Conservation (phyloP, 148 eudicot genomes). For the Rhododendron kiyosumense region DNA sequence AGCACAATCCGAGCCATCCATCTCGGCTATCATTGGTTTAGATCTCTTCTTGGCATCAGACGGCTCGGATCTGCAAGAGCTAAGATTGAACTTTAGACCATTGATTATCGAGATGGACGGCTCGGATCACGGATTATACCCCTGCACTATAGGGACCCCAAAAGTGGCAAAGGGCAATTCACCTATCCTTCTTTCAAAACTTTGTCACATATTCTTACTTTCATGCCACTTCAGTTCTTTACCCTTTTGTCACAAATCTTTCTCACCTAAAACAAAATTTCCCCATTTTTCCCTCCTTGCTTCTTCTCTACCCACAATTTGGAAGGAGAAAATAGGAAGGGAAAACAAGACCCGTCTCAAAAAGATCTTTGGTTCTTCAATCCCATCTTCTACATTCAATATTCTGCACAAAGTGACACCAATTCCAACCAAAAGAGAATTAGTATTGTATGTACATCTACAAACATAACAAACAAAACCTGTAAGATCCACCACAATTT, state of each 20-base stretch:
- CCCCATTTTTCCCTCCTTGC: neutral
- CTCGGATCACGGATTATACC: neutral
- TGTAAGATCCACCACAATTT: neutral
- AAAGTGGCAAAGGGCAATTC: constrained; percentile 4
- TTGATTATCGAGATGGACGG: too few species aligned
- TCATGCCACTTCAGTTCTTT: neutral
- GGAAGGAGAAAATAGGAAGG: constrained; percentile 13
- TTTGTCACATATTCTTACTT: neutral
- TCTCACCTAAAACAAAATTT: constrained; percentile 11
- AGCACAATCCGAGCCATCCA: too few species aligned
- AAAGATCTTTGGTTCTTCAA: constrained; percentile 19
- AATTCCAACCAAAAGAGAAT: constrained; percentile 4
- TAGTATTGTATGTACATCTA: neutral
- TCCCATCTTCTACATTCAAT: constrained; percentile 34
- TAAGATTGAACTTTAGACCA: too few species aligned
- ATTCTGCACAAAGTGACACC: constrained; percentile 57
- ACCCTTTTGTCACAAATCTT: constrained; percentile 17
- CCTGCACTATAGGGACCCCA: too few species aligned
- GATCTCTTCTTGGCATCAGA: too few species aligned
- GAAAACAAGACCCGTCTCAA: constrained; percentile 27
- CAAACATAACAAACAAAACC: neutral
- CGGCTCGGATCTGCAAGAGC: too few species aligned
- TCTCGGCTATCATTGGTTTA: too few species aligned
- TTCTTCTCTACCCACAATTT: constrained; percentile 1
- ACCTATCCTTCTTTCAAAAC: neutral